Evolutionary conservation across 257 asterid genomes (phyloP).

Genomic region (Nicotiana benthamiana): DNA sequence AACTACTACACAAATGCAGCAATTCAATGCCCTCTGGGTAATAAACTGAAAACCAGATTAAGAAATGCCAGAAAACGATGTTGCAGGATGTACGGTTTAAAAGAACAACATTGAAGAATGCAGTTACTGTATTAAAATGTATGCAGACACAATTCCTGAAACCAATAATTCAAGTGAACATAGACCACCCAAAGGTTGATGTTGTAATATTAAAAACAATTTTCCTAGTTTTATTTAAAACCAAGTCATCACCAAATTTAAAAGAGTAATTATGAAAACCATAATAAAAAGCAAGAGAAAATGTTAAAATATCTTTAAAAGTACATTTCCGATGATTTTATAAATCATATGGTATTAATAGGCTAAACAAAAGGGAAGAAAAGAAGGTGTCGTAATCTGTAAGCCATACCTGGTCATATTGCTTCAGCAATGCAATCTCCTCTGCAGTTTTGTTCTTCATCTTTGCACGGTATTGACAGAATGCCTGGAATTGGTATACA

Average conservation of each 20-base stretch:
- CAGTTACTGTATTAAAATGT: background rate
- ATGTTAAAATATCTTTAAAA: background rate
- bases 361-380: background rate
- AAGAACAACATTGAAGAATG: background rate
- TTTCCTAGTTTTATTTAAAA: background rate
- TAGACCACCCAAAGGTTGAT: background rate
- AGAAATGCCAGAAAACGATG: background rate
- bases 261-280: background rate
- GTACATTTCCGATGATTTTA: background rate
- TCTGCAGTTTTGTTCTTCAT: slow-evolving; percentile 88
- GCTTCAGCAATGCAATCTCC: slow-evolving; percentile 71
- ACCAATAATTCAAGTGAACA: background rate
- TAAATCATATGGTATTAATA: background rate
- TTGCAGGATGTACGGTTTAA: background rate
- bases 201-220: background rate
- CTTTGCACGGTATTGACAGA: slow-evolving; percentile 95
- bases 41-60: background rate
- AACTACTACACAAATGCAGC: background rate
- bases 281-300: background rate
- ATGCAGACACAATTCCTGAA: background rate
- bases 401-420: slow-evolving; percentile 56
- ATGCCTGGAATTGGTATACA: slow-evolving; percentile 91
- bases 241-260: background rate
- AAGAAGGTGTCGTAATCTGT: background rate
- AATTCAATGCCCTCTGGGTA: background rate